phyloP scores from a whole-genome alignment of 108 stramenopile species.

The Cyclotella choctawhatcheeana region DNA sequence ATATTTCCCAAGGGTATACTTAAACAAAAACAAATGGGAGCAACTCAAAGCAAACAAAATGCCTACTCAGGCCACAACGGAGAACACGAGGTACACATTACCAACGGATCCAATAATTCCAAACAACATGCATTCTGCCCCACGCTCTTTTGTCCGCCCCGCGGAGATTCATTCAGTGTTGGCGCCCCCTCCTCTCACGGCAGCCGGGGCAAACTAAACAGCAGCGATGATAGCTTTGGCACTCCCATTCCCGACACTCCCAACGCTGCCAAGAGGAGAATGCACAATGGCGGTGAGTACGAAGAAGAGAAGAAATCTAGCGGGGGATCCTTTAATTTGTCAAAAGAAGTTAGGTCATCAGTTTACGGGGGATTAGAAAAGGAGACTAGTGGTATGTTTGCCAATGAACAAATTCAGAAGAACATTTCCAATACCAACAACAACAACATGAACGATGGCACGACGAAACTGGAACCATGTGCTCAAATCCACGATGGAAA shows the following conservation, averaged over 20 bases:
- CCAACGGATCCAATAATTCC: neutral
- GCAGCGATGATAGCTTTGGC: slow-evolving; percentile 47
- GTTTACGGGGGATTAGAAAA: slow-evolving; percentile 68
- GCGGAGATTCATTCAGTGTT: neutral
- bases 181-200: slow-evolving; percentile 7
- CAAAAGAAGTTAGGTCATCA: slow-evolving; percentile 32
- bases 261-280: slow-evolving; percentile 32
- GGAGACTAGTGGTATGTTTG: slow-evolving; percentile 39
- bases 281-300: slow-evolving; percentile 8
- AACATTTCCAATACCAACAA: neutral
- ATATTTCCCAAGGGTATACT: too few species aligned
- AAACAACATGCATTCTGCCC: slow-evolving; percentile 39
- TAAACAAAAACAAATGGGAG: slow-evolving; percentile 32
- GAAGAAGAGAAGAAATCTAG: slow-evolving; percentile 31
- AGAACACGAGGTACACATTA: slow-evolving; percentile 1
- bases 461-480: neutral
- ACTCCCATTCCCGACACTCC: slow-evolving; percentile 81
- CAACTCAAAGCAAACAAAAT: slow-evolving; percentile 29
- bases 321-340: slow-evolving; percentile 23
- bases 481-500: slow-evolving; percentile 65
- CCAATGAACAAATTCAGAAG: slow-evolving; percentile 9
- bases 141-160: slow-evolving; percentile 22
- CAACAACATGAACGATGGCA: neutral
- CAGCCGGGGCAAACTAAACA: slow-evolving; percentile 7
- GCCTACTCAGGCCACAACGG: slow-evolving; percentile 21